phyloP scores from a whole-genome alignment of 306 rosid genomes.

The Casuarina cunninghamiana region DNA sequence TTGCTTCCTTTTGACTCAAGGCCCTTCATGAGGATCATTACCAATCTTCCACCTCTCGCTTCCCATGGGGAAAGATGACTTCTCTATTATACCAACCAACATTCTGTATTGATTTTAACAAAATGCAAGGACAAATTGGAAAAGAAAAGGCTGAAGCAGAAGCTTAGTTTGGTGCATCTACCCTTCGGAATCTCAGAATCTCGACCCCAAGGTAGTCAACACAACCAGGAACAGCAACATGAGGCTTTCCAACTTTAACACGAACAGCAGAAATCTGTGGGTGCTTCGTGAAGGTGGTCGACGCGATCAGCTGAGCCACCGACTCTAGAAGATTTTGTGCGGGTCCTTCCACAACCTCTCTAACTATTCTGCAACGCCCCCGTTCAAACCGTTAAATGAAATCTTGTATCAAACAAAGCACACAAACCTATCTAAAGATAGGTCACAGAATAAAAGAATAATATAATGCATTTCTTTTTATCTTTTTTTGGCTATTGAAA shows the following conservation, averaged over 20 bases:
- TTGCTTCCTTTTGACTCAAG: no score
- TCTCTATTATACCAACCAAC: no score
- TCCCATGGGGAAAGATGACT: no score
- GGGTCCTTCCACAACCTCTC: conserved; percentile 69
- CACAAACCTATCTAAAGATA: background rate
- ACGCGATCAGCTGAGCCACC: conserved; percentile 33
- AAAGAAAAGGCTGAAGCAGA: no score
- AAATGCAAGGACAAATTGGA: no score
- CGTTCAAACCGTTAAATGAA: conserved; percentile 13
- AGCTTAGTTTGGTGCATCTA: no score
- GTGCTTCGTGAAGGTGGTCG: conserved; percentile 40
- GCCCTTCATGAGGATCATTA: no score
- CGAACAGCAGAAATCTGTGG: conserved; percentile 64
- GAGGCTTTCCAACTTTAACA: conserved; percentile 88
- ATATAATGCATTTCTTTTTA: background rate
- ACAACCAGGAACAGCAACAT: conserved; percentile 70
- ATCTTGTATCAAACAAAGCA: background rate
- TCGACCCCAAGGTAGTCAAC: conserved; percentile 86
- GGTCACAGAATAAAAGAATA: background rate
- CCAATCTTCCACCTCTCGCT: no score
- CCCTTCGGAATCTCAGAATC: conserved; percentile 33
- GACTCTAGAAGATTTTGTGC: conserved; percentile 5
- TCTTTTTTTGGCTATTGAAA: background rate
- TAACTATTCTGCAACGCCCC: conserved; percentile 54
- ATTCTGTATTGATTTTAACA: no score